Conservation (phyloP, 371 early-diverging fungal species). For the Coemansia sp. region DNA sequence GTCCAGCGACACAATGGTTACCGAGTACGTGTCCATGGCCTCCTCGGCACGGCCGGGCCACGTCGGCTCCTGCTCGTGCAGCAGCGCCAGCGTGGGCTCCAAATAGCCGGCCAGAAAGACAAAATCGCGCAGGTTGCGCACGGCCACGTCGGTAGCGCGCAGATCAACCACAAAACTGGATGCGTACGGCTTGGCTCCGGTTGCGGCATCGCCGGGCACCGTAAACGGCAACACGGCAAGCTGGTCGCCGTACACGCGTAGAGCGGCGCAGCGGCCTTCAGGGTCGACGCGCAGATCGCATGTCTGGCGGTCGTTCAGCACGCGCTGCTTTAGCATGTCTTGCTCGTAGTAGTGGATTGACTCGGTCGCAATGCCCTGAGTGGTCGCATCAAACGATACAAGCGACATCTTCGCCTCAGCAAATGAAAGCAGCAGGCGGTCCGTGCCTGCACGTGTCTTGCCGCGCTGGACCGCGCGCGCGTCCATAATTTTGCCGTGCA, state of each 20-base stretch:
- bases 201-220: slow-evolving; percentile 38
- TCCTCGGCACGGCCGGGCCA: slow-evolving; percentile 86
- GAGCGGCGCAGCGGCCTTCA: slow-evolving; percentile 80
- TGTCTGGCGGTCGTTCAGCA: slow-evolving; percentile 64
- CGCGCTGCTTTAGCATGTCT: slow-evolving; percentile 81
- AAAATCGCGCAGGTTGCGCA: slow-evolving; percentile 85
- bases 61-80: slow-evolving; percentile 79
- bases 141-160: slow-evolving; percentile 64
- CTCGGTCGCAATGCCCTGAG: slow-evolving; percentile 81
- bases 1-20: slow-evolving; percentile 88
- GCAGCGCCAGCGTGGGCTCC: slow-evolving; percentile 92
- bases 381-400: slow-evolving; percentile 78
- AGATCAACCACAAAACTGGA: slow-evolving; percentile 83
- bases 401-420: slow-evolving; percentile 96
- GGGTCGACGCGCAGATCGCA: slow-evolving; percentile 75
- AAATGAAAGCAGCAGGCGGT: slow-evolving; percentile 84
- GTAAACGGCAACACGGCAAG: slow-evolving; percentile 88
- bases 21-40: slow-evolving; percentile 70
- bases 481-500: slow-evolving; percentile 80
- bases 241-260: slow-evolving; percentile 83
- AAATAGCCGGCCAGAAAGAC: slow-evolving; percentile 87
- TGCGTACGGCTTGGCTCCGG: slow-evolving; percentile 60
- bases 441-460: slow-evolving; percentile 70
- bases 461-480: slow-evolving; percentile 74
- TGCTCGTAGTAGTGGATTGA: slow-evolving; percentile 96